Percentiles rank a stretch among this genome's conserved stretches.
phyloP scores from a whole-genome alignment of 345 rosid genomes.

The Erucastrum elatum region DNA sequence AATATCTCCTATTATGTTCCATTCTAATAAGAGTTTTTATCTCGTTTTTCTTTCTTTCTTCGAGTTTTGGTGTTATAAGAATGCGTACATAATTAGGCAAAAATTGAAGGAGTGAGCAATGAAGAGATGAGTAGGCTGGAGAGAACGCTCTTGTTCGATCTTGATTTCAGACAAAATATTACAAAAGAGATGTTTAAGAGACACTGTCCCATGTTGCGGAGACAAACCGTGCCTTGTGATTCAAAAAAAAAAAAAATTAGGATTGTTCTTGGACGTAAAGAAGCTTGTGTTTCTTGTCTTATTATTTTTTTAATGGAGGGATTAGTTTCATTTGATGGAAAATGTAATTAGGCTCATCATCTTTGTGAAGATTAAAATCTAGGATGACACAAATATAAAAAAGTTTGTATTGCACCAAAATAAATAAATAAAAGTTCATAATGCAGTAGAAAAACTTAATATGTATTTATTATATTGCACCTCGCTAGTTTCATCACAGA shows the following conservation, averaged over 20 bases:
- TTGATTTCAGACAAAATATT: conserved; percentile 45
- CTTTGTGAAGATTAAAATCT: too few species aligned
- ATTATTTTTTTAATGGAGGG: too few species aligned
- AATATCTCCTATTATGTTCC: background rate
- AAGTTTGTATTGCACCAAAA: too few species aligned
- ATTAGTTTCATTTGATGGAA: too few species aligned
- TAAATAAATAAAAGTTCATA: too few species aligned
- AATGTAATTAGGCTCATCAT: too few species aligned
- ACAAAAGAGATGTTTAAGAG: conserved; percentile 40
- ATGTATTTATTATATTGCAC: too few species aligned
- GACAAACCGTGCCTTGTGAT: conserved; percentile 28
- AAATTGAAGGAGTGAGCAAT: conserved; percentile 49
- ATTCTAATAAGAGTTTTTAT: background rate
- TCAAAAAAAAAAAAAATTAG: conserved; percentile 1
- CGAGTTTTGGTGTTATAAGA: conserved; percentile 37
- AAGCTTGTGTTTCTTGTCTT: too few species aligned
- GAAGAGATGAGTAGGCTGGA: conserved; percentile 49
- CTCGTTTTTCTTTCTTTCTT: background rate
- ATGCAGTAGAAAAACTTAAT: too few species aligned
- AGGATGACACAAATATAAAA: too few species aligned
- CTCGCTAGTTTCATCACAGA: too few species aligned
- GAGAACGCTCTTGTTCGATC: conserved; percentile 40
- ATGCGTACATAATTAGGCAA: conserved; percentile 42
- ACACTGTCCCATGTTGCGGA: conserved; percentile 38
- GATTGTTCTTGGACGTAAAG: too few species aligned